These are phyloP conservation scores for Pythium grandisporangium DNA, from an alignment of 352 stramenopile genomes.

Conservation along the genomic window DNA sequence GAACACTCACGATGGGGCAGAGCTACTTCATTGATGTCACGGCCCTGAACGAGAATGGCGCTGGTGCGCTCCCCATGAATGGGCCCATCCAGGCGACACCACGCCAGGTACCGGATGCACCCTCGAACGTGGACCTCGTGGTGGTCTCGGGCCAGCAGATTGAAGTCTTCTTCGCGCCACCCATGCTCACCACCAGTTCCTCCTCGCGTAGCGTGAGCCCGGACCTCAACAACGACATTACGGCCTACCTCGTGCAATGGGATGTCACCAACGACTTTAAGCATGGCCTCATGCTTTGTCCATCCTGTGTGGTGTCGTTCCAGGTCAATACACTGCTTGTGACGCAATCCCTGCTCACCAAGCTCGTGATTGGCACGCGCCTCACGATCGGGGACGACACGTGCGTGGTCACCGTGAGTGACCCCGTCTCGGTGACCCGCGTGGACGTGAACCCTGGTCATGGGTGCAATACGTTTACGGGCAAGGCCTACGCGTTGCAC, in stretches of 20 bases:
- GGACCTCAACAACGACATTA: constrained; percentile 81
- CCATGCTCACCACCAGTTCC: constrained; percentile 30
- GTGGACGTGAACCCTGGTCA: constrained; percentile 15
- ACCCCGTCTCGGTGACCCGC: constrained; percentile 5
- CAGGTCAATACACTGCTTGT: constrained; percentile 24
- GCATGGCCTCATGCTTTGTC: constrained; percentile 43
- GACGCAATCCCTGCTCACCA: constrained; percentile 17
- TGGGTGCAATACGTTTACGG: constrained; percentile 37
- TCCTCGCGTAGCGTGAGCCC: constrained; percentile 43
- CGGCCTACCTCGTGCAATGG: constrained; percentile 87
- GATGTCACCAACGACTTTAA: constrained; percentile 60
- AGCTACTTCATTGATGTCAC: constrained; percentile 74
- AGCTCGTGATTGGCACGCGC: constrained; percentile 19
- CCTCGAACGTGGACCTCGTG: constrained; percentile 78
- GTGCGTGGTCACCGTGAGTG: constrained; percentile 31
- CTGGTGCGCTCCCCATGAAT: constrained; percentile 27
- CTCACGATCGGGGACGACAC: constrained; percentile 45
- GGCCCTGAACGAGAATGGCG: constrained; percentile 69
- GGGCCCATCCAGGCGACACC: constrained; percentile 36
- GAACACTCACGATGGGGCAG: constrained; percentile 48
- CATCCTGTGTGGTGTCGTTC: constrained; percentile 31
- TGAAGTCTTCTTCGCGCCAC: constrained; percentile 87
- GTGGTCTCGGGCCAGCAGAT: constrained; percentile 86
- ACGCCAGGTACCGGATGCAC: constrained; percentile 79
- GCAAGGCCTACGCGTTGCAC: constrained; percentile 32